Evolutionary conservation across 257 asterid species (phyloP), one percentile per base, ranked within the genome.

Genomic region (Ocimum tenuiflorum): DNA sequence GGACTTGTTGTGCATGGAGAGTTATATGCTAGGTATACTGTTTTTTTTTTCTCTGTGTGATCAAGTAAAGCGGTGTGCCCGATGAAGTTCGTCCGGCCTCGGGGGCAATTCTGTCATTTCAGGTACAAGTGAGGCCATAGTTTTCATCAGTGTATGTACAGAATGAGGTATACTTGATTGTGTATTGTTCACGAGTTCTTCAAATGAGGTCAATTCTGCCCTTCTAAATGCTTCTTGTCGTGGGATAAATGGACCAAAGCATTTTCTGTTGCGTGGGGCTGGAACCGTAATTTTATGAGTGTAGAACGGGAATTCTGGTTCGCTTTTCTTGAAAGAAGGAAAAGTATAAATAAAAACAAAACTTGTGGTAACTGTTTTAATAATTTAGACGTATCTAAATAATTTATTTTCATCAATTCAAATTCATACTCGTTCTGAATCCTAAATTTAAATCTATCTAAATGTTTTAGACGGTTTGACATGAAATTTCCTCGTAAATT

Each of bases 91-190:
- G 46, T 57, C 31, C 8, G 62, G 46, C 45, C 0, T 19, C 41
- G 60, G 38, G 59, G 22, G 47, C 49, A 51, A 19, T 63, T 18
- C 12, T 23, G 67, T 42, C 49, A 43, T 47, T 38, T 48, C 24
- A 50, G 70, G 58, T 31, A 58, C 20, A 57, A 61, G 70, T 41
- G 55, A 45, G 64, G 73, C 14, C 15, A 43, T 70, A 69, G 76
- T 55, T 73, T 75, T 69, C 61, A 29, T 57, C 55, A 67, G 75
- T 57, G 52, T 67, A 46, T 77, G 82, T 80, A 77, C 81, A 77
- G 76, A 77, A 77, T 60, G 78, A 52, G 33, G 31, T 71, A 64
- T 71, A 36, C 66, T 71, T 70, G n/a, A 11, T 38, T 49, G 75
- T 54, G 27, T 61, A 62, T 56, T 66, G 35, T 74, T 74, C 56